phyloP scores from a whole-genome alignment of 768 basidiomycete genomes.

The Termitomyces sp. region DNA sequence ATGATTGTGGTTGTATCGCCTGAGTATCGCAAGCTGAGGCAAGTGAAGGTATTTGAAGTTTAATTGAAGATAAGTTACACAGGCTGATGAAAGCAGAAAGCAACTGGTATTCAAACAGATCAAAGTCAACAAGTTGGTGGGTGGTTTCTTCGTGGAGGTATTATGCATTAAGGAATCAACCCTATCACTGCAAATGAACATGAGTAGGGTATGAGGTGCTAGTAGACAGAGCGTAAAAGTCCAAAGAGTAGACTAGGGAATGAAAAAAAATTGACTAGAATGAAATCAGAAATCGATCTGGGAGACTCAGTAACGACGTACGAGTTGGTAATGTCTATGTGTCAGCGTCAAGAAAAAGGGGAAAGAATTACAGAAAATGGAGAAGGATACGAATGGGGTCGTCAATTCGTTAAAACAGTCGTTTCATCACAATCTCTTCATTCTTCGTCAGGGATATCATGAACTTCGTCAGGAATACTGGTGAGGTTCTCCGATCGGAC shows the following conservation, averaged over 20 bases:
- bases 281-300: background rate
- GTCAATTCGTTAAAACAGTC: conserved; percentile 1
- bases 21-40: background rate
- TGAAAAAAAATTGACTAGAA: background rate
- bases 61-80: background rate
- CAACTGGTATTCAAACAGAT: background rate
- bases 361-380: background rate
- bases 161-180: background rate
- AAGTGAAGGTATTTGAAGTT: background rate
- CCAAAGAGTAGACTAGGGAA: background rate
- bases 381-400: background rate
- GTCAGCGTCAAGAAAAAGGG: background rate
- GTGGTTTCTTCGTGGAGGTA: background rate
- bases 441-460: conserved; percentile 54
- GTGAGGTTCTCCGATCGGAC: conserved; percentile 36
- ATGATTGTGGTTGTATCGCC: no score
- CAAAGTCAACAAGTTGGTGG: background rate
- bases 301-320: background rate
- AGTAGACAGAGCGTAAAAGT: background rate
- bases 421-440: conserved; percentile 18
- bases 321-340: background rate
- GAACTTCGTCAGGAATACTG: conserved; percentile 51
- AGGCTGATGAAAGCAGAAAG: background rate
- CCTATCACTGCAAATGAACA: background rate
- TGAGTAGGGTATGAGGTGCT: background rate